These are phyloP conservation scores for Manihot esculenta DNA, from an alignment of 441 rosid species.

Conservation along the genomic window DNA sequence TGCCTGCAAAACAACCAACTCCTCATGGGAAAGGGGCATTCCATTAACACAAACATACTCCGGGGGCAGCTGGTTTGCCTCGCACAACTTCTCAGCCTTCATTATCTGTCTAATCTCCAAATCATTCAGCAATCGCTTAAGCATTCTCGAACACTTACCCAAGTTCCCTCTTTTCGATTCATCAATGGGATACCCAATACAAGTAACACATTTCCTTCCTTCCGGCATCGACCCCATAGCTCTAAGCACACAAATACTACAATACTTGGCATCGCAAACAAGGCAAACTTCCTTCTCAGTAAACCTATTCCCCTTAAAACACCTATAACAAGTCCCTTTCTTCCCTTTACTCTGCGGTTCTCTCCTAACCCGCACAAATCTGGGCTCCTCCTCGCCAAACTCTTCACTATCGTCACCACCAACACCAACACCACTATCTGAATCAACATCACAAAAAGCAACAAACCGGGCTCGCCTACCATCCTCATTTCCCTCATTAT, in stretches of 20 bases:
- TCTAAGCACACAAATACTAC: slow-evolving; percentile 78
- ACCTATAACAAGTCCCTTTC: slow-evolving; percentile 78
- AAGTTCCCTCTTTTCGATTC: slow-evolving; percentile 68
- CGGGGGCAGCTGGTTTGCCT: slow-evolving; percentile 86
- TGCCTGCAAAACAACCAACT: slow-evolving; percentile 64
- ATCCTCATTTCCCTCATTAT: slow-evolving; percentile 48
- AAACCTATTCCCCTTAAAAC: slow-evolving; percentile 75
- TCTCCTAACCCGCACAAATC: slow-evolving; percentile 41
- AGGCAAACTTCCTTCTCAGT: slow-evolving; percentile 91
- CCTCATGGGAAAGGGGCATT: slow-evolving; percentile 59
- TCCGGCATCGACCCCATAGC: slow-evolving; percentile 99
- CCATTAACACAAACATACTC: slow-evolving; percentile 77
- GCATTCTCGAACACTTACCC: slow-evolving; percentile 88
- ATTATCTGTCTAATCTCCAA: slow-evolving; percentile 78
- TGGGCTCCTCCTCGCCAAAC: slow-evolving; percentile 40
- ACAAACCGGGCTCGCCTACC: slow-evolving; percentile 56
- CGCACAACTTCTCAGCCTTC: slow-evolving; percentile 82
- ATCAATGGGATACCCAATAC: slow-evolving; percentile 81
- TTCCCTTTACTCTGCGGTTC: slow-evolving; percentile 63
- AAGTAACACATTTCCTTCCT: slow-evolving; percentile 92
- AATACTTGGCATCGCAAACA: slow-evolving; percentile 90
- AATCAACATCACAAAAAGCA: slow-evolving; percentile 65
- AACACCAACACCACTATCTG: slow-evolving; percentile 49
- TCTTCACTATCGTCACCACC: slow-evolving; percentile 26
- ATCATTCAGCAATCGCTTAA: slow-evolving; percentile 71